Base-by-base conservation (phyloP, 306 rosid species). In the Lathyrus aphaca region DNA sequence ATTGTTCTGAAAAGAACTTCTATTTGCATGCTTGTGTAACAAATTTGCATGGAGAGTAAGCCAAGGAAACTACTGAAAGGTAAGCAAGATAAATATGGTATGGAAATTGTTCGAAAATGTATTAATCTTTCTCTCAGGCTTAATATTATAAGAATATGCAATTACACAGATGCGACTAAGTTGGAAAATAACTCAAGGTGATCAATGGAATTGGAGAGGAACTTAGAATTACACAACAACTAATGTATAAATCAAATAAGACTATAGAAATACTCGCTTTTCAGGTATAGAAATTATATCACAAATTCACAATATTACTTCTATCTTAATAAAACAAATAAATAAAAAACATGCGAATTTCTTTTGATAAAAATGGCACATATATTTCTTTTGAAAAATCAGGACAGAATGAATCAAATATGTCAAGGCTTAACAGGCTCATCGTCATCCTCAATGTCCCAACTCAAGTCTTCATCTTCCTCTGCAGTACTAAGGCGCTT, bases 391-490 rank as follows among this genome's bases (percentile, higher is more conserved):
- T 51, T 46, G 76, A 78, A 68, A 65, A 74, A 38, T 49, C 66
- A 59, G 13, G 66, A 40, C 66, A 38, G 38, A 65, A 27, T 45
- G 73, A 42, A 63, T 76, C 58, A 74, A 64, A 18, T 18, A 66
- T 44, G 29, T 85, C 77, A 82, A 77, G 85, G 76, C 84, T 89
- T 79, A 39, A 78, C 66, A 30, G 87, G 85, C 66, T 73, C 72
- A 14, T 89, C 86, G 76, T 89, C 93, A 4, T 87, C 95, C 62
- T 92, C 96, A 55, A 72, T 83, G 81, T 85, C 98, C 98, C 98
- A 92, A 78, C 90, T 86, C 84, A 92, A 86, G 79, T 86, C 96
- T 70, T 89, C 97, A 9, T 91, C 96, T 38, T 81, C 97, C 71
- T 87, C 96, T 0, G 95, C 83, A 75, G 86, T 62, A 72, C 85